A percentile compares a stretch with the other conserved stretches of the same genome.
These are phyloP conservation scores for Zea mays DNA, from an alignment of 176 grass and related monocot species.

Conservation along the genomic window DNA sequence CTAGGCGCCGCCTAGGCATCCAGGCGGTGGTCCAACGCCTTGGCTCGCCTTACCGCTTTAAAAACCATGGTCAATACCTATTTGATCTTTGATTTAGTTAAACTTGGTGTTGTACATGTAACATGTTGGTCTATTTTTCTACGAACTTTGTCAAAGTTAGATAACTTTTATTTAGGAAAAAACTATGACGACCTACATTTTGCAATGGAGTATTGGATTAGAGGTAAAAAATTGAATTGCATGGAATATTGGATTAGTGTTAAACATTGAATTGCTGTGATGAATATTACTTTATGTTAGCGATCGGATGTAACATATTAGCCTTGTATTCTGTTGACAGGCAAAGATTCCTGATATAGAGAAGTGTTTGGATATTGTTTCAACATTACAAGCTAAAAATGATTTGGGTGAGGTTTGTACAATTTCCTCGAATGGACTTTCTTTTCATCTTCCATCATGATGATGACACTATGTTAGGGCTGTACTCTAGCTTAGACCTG, in stretches of 20 bases:
- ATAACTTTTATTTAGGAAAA: background rate
- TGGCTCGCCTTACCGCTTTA: no score
- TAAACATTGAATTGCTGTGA: background rate
- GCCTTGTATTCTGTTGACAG: constrained; percentile 48
- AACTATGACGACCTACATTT: background rate
- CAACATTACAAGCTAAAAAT: constrained; percentile 70
- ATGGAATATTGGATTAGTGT: background rate
- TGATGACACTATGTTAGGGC: background rate
- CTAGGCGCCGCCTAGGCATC: no score
- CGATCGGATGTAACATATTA: constrained; percentile 11
- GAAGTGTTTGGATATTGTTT: constrained; percentile 90
- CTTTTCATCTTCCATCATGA: background rate
- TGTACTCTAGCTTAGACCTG: background rate
- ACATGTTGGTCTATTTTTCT: background rate
- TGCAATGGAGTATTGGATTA: background rate
- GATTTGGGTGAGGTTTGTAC: constrained; percentile 74
- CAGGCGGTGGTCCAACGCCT: no score
- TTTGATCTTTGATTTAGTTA: background rate
- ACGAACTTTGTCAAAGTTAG: background rate
- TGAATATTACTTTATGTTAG: background rate
- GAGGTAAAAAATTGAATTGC: background rate
- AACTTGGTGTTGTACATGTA: background rate
- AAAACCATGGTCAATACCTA: background rate
- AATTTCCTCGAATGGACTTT: constrained; percentile 18
- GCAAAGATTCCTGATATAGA: constrained; percentile 98